Evolutionary conservation across 2,329 filamentous ascomycete genomes (phyloP).

Genomic region (Alternaria angustiovoidea): DNA sequence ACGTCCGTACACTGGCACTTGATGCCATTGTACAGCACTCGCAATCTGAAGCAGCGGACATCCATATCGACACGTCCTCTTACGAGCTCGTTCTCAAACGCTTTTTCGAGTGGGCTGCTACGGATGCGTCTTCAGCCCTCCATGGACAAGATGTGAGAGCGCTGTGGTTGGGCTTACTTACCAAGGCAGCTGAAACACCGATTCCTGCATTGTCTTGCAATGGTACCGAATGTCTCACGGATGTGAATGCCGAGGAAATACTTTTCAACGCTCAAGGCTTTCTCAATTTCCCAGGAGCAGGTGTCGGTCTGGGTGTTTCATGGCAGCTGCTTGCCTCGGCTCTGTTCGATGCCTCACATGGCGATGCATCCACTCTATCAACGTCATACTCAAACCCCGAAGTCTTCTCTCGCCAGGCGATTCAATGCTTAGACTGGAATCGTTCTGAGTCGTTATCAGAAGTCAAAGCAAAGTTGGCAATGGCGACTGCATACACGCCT

Average conservation of each 20-base stretch:
- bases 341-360: constrained; percentile 43
- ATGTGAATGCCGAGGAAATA: constrained; percentile 45
- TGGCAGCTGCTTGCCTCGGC: constrained; percentile 26
- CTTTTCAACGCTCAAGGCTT: constrained; percentile 28
- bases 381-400: constrained; percentile 24
- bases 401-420: constrained; percentile 40
- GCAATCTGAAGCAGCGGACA: constrained; percentile 44
- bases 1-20: constrained; percentile 54
- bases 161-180: constrained; percentile 32
- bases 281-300: constrained; percentile 9
- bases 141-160: constrained; percentile 34
- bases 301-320: not conserved
- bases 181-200: constrained; percentile 41
- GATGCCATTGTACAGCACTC: constrained; percentile 57
- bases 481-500: constrained; percentile 45
- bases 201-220: constrained; percentile 51
- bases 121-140: constrained; percentile 40
- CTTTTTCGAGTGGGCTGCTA: constrained; percentile 52
- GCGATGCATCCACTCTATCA: constrained; percentile 51
- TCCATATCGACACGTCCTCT: constrained; percentile 48
- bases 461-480: constrained; percentile 4
- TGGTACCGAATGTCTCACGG: constrained; percentile 18
- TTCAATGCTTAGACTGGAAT: constrained; percentile 50
- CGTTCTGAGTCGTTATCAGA: not conserved
- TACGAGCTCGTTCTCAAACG: constrained; percentile 50